A percentile compares a stretch with the other conserved stretches of the same genome.
These are phyloP conservation scores for Passiflora organensis DNA, from an alignment of 345 rosid species.

Conservation along the genomic window DNA sequence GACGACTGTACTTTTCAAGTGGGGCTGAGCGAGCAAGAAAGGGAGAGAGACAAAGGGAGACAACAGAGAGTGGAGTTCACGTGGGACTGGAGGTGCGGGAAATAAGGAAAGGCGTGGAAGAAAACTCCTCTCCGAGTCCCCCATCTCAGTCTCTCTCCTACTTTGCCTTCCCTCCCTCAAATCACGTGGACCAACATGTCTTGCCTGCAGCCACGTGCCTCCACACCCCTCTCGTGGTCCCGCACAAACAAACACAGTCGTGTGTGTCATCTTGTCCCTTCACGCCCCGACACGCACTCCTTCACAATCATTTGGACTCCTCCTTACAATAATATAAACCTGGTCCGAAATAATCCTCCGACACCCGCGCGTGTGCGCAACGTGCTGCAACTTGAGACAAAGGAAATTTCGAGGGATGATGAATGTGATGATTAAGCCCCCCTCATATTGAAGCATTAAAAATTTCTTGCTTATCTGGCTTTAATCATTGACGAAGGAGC, in stretches of 20 bases:
- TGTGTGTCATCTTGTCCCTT: slow-evolving; percentile 43
- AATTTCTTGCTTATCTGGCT: neutral
- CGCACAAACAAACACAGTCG: slow-evolving; percentile 13
- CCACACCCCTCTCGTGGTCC: slow-evolving; percentile 15
- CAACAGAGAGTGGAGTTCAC: slow-evolving; percentile 48
- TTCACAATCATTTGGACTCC: slow-evolving; percentile 46
- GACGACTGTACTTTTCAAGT: neutral
- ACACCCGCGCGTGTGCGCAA: neutral
- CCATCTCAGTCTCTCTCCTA: neutral
- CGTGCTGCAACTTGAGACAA: too few species aligned
- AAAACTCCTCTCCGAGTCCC: slow-evolving; percentile 7
- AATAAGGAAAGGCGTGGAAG: slow-evolving; percentile 29
- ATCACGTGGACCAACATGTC: slow-evolving; percentile 65
- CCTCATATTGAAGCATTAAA: too few species aligned
- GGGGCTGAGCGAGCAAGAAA: neutral
- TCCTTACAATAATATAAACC: neutral
- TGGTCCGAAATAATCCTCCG: neutral
- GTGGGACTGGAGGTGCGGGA: slow-evolving; percentile 34
- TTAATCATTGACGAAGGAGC: slow-evolving; percentile 1
- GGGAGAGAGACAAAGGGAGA: slow-evolving; percentile 16
- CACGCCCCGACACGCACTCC: slow-evolving; percentile 35
- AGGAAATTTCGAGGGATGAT: too few species aligned
- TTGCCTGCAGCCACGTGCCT: slow-evolving; percentile 49
- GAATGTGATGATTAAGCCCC: too few species aligned
- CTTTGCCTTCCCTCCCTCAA: slow-evolving; percentile 20